A percentile compares a stretch with the other conserved stretches of the same genome.
Evolutionary conservation across 2,329 filamentous ascomycete genomes (phyloP).

Genomic region (Dothideomycetes sp.): DNA sequence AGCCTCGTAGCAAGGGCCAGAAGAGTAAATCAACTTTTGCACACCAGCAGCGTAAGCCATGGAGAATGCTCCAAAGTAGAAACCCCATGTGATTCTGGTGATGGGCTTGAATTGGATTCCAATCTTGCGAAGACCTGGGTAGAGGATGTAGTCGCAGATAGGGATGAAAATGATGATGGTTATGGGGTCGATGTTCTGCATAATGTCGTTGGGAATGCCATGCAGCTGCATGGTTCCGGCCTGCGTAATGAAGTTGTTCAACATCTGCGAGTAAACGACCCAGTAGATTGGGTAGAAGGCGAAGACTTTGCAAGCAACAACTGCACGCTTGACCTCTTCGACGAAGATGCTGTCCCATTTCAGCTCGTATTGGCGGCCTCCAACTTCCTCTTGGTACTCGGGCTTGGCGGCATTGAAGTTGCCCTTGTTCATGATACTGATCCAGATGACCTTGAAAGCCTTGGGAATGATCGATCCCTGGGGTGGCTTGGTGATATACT

Average conservation of each 20-base stretch:
- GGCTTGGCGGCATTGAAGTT: conserved; percentile 56
- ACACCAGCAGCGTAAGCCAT: conserved; percentile 47
- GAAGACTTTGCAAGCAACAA: conserved; percentile 60
- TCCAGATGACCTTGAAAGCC: conserved; percentile 51
- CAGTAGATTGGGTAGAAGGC: conserved; percentile 37
- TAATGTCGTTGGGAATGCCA: conserved; percentile 36
- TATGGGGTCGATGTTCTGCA: conserved; percentile 37
- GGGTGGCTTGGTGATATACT: conserved; percentile 35
- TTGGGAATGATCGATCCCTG: conserved; percentile 56
- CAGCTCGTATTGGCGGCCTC: conserved; percentile 28
- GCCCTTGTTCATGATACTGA: conserved; percentile 37
- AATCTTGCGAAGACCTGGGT: conserved; percentile 31
- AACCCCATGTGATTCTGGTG: conserved; percentile 42
- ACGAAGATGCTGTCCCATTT: conserved; percentile 61
- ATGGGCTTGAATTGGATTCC: conserved; percentile 36
- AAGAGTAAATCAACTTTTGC: conserved; percentile 44
- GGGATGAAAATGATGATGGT: conserved; percentile 36
- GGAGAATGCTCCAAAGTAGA: conserved; percentile 40
- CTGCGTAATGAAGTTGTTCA: conserved; percentile 35
- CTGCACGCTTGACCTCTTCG: conserved; percentile 57
- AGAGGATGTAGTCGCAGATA: conserved; percentile 32
- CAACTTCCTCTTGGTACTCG: conserved; percentile 46
- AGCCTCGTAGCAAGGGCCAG: conserved; percentile 41
- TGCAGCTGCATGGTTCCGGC: conserved; percentile 36
- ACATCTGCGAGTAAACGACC: conserved; percentile 29